A percentile compares a stretch with the other conserved stretches of the same genome.
These are phyloP conservation scores for Populus ilicifolia DNA, from an alignment of 345 rosid genomes.

Conservation along the genomic window DNA sequence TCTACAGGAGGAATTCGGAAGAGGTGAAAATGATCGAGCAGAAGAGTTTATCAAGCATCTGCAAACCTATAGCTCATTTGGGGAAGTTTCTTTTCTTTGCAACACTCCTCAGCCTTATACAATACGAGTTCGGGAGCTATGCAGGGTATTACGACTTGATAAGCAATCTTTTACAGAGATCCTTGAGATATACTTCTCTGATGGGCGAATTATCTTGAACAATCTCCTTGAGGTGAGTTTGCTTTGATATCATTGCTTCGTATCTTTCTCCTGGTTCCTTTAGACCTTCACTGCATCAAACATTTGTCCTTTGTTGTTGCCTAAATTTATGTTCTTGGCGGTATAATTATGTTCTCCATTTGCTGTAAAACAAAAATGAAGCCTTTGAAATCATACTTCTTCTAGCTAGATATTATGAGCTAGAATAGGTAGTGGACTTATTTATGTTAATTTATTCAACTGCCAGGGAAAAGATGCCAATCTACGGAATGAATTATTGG, in stretches of 20 bases:
- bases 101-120: conserved; percentile 60
- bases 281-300: not conserved
- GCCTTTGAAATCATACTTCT: not conserved
- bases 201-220: conserved; percentile 65
- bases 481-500: conserved; percentile 44
- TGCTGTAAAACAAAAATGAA: not conserved
- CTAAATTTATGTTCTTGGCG: not conserved
- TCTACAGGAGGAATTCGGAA: conserved; percentile 58
- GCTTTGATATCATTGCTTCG: not conserved
- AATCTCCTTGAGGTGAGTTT: conserved; percentile 60
- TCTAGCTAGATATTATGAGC: conserved; percentile 3
- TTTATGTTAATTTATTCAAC: not conserved
- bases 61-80: conserved; percentile 46
- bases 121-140: conserved; percentile 52
- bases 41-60: conserved; percentile 25
- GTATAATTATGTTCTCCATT: not conserved
- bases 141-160: conserved; percentile 62
- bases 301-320: not conserved
- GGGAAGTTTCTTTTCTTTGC: conserved; percentile 71
- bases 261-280: not conserved
- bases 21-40: conserved; percentile 34
- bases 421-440: not conserved
- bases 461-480: conserved; percentile 61
- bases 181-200: conserved; percentile 60
- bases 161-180: conserved; percentile 64